These are phyloP conservation scores for Geotrichum restrictum DNA, from an alignment of 1,139 yeast genomes.

Conservation along the genomic window DNA sequence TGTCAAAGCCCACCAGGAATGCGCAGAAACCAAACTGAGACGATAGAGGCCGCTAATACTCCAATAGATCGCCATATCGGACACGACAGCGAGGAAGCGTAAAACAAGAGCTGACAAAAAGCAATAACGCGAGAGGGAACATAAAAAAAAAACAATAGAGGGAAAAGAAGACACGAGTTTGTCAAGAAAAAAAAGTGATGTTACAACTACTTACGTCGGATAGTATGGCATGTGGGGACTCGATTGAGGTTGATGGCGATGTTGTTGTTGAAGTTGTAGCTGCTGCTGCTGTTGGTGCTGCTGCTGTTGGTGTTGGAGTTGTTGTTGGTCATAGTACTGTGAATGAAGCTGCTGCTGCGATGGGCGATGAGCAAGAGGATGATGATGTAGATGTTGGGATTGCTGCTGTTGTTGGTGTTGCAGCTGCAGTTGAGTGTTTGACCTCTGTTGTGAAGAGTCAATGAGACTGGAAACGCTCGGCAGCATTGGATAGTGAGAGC, in stretches of 20 bases:
- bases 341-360: neutral
- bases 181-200: neutral
- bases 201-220: neutral
- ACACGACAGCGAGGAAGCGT: neutral
- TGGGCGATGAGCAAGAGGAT: neutral
- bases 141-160: neutral
- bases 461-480: conserved; percentile 17
- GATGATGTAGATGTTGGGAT: neutral
- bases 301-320: too few relatives aligned
- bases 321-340: conserved; percentile 4
- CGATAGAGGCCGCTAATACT: too few relatives aligned
- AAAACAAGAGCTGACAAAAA: neutral
- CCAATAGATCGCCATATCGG: too few relatives aligned
- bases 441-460: neutral
- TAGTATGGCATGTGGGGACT: neutral
- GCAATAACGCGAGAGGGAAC: neutral
- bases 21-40: too few relatives aligned
- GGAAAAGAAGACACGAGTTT: neutral
- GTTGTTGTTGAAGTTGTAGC: neutral
- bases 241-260: neutral
- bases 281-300: conserved; percentile 4
- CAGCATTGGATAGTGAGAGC: conserved; percentile 7
- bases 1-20: too few relatives aligned
- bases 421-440: conserved; percentile 2
- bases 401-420: neutral